These are phyloP conservation scores for Amoeboaphelidium occidentale DNA, from an alignment of 371 early-diverging fungal genomes.

Conservation along the genomic window DNA sequence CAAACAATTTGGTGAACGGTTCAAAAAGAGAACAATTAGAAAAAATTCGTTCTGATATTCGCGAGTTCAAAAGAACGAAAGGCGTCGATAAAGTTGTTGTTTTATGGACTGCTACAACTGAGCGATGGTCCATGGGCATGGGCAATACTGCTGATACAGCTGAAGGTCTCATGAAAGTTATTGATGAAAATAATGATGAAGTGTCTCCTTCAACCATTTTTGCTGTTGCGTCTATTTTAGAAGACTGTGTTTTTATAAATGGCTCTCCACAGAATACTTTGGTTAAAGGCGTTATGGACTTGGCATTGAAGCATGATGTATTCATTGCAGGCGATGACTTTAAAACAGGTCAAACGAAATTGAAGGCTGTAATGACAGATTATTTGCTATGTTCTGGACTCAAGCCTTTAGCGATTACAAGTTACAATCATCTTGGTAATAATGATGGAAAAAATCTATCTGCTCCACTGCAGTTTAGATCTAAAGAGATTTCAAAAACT, in stretches of 20 bases:
- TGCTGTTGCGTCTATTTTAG: constrained; percentile 82
- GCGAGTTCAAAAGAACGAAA: constrained; percentile 66
- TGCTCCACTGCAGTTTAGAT: constrained; percentile 84
- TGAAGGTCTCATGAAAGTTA: constrained; percentile 58
- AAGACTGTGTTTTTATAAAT: constrained; percentile 82
- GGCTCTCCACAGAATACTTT: constrained; percentile 96
- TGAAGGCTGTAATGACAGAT: constrained; percentile 91
- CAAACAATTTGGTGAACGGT: constrained; percentile 66
- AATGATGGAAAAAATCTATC: constrained; percentile 94
- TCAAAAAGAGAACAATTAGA: constrained; percentile 64
- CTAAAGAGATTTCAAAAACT: constrained; percentile 92
- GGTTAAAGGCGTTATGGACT: constrained; percentile 67
- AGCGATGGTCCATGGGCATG: constrained; percentile 64
- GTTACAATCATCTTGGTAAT: constrained; percentile 95
- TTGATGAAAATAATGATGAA: constrained; percentile 51
- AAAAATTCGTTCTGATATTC: constrained; percentile 69
- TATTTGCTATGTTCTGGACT: constrained; percentile 93
- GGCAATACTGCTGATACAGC: constrained; percentile 94
- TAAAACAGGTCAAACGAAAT: constrained; percentile 95
- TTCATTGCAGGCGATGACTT: constrained; percentile 95
- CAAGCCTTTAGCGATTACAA: constrained; percentile 85
- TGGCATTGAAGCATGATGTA: constrained; percentile 61
- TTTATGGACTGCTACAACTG: constrained; percentile 96
- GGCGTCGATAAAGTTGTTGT: constrained; percentile 75
- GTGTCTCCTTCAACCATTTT: constrained; percentile 88